phyloP scores from a whole-genome alignment of 2,329 filamentous ascomycete genomes.

The Lecanicillium sp. region DNA sequence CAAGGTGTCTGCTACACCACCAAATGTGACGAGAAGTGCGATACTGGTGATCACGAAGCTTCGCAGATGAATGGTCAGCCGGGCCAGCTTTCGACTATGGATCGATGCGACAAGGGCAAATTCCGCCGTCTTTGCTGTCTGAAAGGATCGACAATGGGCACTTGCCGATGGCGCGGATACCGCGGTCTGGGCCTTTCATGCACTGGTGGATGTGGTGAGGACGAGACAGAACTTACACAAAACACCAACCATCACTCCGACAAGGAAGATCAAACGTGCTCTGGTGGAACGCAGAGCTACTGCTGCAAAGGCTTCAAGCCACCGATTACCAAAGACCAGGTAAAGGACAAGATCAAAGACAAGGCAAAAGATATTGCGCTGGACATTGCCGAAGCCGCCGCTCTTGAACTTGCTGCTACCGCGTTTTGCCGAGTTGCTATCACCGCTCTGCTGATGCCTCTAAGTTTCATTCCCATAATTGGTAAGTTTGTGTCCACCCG shows the following conservation, averaged over 20 bases:
- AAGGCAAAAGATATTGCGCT: slow-evolving; percentile 18
- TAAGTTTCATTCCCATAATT: slow-evolving; percentile 2
- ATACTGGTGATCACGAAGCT: slow-evolving; percentile 17
- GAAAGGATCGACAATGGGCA: slow-evolving; percentile 12
- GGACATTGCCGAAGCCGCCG: slow-evolving; percentile 18
- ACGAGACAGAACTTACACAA: slow-evolving; percentile 19
- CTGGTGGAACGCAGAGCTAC: slow-evolving; percentile 19
- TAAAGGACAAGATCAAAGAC: slow-evolving; percentile 15
- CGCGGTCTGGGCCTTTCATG: slow-evolving; percentile 20
- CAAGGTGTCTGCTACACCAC: slow-evolving; percentile 16
- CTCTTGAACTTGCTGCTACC: slow-evolving; percentile 25
- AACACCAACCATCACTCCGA: slow-evolving; percentile 21
- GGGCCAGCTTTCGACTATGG: slow-evolving; percentile 15
- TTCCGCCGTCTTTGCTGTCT: slow-evolving; percentile 21
- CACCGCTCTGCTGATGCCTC: slow-evolving; percentile 13
- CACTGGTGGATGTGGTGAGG: slow-evolving; percentile 19
- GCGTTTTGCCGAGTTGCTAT: slow-evolving; percentile 26
- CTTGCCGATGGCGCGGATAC: slow-evolving; percentile 18
- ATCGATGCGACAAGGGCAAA: slow-evolving; percentile 16
- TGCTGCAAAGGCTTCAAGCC: slow-evolving; percentile 23
- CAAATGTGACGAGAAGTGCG: slow-evolving; percentile 17
- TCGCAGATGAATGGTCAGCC: slow-evolving; percentile 22
- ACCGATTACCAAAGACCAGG: slow-evolving; percentile 11
- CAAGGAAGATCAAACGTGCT: slow-evolving; percentile 21
- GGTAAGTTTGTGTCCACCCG: neutral